These are phyloP conservation scores for Discostella pseudostelligera DNA, from an alignment of 108 stramenopile species.

Conservation along the genomic window DNA sequence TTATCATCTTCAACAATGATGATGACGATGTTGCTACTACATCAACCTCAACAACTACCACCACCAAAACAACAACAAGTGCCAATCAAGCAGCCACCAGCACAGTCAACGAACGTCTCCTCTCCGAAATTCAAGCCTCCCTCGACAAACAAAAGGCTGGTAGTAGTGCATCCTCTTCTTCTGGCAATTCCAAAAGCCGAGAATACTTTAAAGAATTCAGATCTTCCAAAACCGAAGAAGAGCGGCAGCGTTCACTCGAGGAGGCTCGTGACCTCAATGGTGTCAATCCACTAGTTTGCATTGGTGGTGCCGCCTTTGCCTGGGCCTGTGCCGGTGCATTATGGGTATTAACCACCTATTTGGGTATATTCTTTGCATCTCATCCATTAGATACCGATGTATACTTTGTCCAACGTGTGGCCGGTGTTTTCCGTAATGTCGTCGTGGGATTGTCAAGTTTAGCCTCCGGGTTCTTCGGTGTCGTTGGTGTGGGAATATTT, in stretches of 20 bases:
- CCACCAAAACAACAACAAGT: neutral
- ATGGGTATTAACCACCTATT: conserved; percentile 59
- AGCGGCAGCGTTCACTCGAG: conserved; percentile 57
- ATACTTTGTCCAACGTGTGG: conserved; percentile 59
- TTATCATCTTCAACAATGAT: conserved; percentile 6
- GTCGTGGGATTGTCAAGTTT: conserved; percentile 71
- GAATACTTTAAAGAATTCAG: conserved; percentile 55
- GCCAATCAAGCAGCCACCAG: conserved; percentile 50
- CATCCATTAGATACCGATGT: conserved; percentile 67
- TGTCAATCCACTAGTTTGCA: conserved; percentile 75
- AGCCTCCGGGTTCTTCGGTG: conserved; percentile 81
- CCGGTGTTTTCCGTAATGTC: conserved; percentile 69
- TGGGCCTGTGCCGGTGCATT: conserved; percentile 58
- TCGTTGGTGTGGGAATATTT: conserved; percentile 76
- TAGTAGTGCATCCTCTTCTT: no score
- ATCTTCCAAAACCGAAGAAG: conserved; percentile 62
- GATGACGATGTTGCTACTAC: neutral
- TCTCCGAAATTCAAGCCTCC: conserved; percentile 65
- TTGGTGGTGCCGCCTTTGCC: conserved; percentile 62
- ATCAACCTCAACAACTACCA: neutral
- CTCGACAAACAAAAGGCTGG: conserved; percentile 64
- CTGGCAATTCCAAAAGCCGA: conserved; percentile 17
- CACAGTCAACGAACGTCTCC: conserved; percentile 79
- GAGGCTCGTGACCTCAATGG: conserved; percentile 81
- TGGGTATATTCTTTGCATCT: conserved; percentile 58